phyloP scores from a whole-genome alignment of 2,329 filamentous ascomycete species.

The Paecilomyces variotii region DNA sequence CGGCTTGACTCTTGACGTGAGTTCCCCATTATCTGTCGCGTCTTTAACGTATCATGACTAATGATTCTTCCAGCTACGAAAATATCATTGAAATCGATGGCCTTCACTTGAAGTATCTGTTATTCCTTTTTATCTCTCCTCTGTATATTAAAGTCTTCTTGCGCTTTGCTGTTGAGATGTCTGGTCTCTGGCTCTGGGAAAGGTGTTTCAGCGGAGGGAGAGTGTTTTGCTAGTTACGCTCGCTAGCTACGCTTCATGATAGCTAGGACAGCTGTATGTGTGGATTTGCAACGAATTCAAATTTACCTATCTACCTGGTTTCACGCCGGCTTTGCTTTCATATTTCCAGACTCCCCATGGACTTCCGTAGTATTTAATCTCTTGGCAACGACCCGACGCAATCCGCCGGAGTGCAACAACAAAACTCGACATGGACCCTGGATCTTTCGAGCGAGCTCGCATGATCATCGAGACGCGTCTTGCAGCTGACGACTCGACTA shows the following conservation, averaged over 20 bases:
- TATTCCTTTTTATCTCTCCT: slow-evolving; percentile 6
- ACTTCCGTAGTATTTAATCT: too few species aligned
- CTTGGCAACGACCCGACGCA: not conserved
- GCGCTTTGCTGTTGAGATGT: not conserved
- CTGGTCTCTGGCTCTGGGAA: not conserved
- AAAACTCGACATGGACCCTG: too few species aligned
- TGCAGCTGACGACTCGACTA: not conserved
- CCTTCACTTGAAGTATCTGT: slow-evolving; percentile 1
- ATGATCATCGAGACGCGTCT: too few species aligned
- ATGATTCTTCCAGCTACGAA: slow-evolving; percentile 22
- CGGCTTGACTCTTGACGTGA: slow-evolving; percentile 90
- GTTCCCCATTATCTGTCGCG: slow-evolving; percentile 29
- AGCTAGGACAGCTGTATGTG: not conserved
- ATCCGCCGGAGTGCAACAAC: not conserved
- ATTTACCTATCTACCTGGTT: not conserved
- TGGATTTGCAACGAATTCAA: not conserved
- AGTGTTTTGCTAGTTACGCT: not conserved
- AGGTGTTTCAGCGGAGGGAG: not conserved
- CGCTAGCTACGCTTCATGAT: not conserved
- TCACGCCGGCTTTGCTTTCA: not conserved
- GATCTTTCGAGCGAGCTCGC: too few species aligned
- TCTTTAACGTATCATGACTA: slow-evolving; percentile 2
- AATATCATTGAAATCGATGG: slow-evolving; percentile 21
- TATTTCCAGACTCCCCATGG: too few species aligned
- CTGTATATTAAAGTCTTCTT: slow-evolving; percentile 15